Percentiles rank a stretch among this genome's conserved stretches.
phyloP scores from a whole-genome alignment of 2,329 filamentous ascomycete genomes.

The Aspergillus latus region DNA sequence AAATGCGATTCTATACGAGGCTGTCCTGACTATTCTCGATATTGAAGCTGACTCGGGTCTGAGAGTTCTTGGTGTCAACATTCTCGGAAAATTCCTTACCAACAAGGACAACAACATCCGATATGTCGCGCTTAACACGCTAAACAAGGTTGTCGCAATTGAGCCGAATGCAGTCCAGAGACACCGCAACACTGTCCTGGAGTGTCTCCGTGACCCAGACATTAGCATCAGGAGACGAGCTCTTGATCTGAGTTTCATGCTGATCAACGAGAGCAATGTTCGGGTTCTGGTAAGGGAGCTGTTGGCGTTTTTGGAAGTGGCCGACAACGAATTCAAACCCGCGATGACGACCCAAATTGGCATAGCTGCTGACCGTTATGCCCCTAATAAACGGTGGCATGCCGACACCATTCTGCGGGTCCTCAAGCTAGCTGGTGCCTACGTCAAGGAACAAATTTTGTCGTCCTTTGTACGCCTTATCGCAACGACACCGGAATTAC shows the following conservation, averaged over 20 bases:
- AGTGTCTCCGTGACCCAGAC: slow-evolving; percentile 93
- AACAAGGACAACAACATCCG: slow-evolving; percentile 99
- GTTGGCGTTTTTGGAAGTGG: slow-evolving; percentile 91
- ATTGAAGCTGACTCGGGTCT: slow-evolving; percentile 97
- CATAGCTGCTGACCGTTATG: slow-evolving; percentile 91
- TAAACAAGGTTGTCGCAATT: slow-evolving; percentile 97
- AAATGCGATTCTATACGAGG: slow-evolving; percentile 96
- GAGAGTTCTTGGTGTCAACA: slow-evolving; percentile 93
- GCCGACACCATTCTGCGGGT: slow-evolving; percentile 97
- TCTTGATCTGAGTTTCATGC: slow-evolving; percentile 94
- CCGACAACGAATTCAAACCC: slow-evolving; percentile 97
- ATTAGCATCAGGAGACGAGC: slow-evolving; percentile 95
- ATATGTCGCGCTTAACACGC: slow-evolving; percentile 94
- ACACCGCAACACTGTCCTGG: slow-evolving; percentile 94
- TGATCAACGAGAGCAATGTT: slow-evolving; percentile 97
- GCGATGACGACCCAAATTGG: slow-evolving; percentile 98
- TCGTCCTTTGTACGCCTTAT: slow-evolving; percentile 96
- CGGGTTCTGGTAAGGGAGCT: slow-evolving; percentile 90
- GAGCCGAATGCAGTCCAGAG: slow-evolving; percentile 97
- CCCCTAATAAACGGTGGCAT: slow-evolving; percentile 97
- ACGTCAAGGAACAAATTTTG: slow-evolving; percentile 95
- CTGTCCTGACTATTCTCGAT: slow-evolving; percentile 93
- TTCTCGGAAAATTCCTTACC: slow-evolving; percentile 95
- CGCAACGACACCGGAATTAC: slow-evolving; percentile 88
- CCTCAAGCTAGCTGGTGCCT: slow-evolving; percentile 89